Percentiles rank a stretch among this genome's conserved stretches.
phyloP scores from a whole-genome alignment of 1,284 basidiomycete genomes.

The Fomitopsis pinicola region DNA sequence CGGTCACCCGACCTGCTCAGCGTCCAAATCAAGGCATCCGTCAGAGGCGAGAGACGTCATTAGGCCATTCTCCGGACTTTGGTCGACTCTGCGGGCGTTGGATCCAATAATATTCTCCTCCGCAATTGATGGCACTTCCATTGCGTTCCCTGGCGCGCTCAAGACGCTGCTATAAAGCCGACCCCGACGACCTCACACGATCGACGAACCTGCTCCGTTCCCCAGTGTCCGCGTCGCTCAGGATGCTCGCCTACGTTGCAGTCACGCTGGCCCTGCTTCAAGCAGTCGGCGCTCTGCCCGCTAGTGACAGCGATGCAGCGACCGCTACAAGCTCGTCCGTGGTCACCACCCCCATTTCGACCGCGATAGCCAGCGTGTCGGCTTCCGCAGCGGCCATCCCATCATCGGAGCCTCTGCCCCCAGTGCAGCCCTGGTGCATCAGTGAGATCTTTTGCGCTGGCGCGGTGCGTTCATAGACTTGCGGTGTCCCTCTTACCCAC shows the following conservation, averaged over 20 bases:
- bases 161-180: not conserved
- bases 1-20: not conserved
- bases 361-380: conserved; percentile 63
- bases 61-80: not conserved
- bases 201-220: not conserved
- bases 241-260: conserved; percentile 4
- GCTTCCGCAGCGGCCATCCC: conserved; percentile 62
- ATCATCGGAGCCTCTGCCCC: conserved; percentile 67
- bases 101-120: not conserved
- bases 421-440: conserved; percentile 74
- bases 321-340: conserved; percentile 19
- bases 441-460: conserved; percentile 84
- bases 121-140: not conserved
- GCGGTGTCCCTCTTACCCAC: not conserved
- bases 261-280: conserved; percentile 10
- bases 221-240: not conserved
- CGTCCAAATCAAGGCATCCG: not conserved
- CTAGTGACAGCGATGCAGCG: conserved; percentile 12
- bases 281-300: conserved; percentile 18
- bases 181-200: not conserved
- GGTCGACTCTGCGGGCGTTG: not conserved
- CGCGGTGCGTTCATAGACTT: conserved; percentile 41
- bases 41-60: not conserved
- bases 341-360: conserved; percentile 36
- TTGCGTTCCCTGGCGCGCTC: not conserved